phyloP scores from a whole-genome alignment of 2,329 filamentous ascomycete species.

The Paraphaeosphaeria sporulosa region DNA sequence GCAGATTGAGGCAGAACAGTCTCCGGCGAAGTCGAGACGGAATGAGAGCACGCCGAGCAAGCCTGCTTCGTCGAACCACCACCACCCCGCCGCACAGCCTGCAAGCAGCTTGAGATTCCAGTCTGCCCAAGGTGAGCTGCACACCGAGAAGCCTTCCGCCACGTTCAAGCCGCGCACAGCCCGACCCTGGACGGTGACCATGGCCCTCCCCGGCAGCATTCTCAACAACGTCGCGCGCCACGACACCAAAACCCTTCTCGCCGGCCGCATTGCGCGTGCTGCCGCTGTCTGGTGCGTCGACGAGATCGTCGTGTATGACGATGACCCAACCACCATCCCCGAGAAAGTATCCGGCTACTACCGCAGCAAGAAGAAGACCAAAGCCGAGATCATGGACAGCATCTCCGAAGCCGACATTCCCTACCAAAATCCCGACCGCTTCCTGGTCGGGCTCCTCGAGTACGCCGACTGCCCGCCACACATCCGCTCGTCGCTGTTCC shows the following conservation, averaged over 20 bases:
- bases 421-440: slow-evolving; percentile 78
- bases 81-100: neutral
- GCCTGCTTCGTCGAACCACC: neutral
- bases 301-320: slow-evolving; percentile 83
- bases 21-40: slow-evolving; percentile 5
- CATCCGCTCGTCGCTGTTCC: slow-evolving; percentile 70
- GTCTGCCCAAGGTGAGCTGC: slow-evolving; percentile 31
- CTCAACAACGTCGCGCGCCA: slow-evolving; percentile 73
- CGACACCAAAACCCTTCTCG: slow-evolving; percentile 77
- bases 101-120: neutral
- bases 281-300: slow-evolving; percentile 85
- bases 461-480: slow-evolving; percentile 88
- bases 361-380: slow-evolving; percentile 47
- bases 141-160: slow-evolving; percentile 73
- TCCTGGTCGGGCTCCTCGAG: slow-evolving; percentile 77
- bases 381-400: slow-evolving; percentile 50
- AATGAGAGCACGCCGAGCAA: neutral
- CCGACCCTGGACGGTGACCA: slow-evolving; percentile 75
- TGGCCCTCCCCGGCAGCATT: slow-evolving; percentile 81
- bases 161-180: slow-evolving; percentile 71
- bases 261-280: slow-evolving; percentile 79
- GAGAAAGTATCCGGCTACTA: slow-evolving; percentile 32
- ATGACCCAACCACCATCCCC: slow-evolving; percentile 58
- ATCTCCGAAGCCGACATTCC: slow-evolving; percentile 55
- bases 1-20: slow-evolving; percentile 2